These are phyloP conservation scores for Saccharum officinarum DNA, from an alignment of 176 grass and related monocot species.

Conservation along the genomic window DNA sequence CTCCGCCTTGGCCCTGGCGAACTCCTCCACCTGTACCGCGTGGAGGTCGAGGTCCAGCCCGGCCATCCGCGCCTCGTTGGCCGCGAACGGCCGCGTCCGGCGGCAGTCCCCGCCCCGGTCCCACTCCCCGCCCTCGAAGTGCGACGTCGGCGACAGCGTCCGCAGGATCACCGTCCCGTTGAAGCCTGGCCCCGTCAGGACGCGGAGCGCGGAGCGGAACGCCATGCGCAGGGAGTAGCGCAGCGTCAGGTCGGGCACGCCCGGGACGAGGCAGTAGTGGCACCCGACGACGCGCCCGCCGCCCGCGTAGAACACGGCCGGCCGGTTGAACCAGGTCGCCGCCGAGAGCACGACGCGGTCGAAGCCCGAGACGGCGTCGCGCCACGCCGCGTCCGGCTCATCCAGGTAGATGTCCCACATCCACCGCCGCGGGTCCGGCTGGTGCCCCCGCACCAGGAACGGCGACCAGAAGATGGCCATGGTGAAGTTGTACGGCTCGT, in stretches of 20 bases:
- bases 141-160: slow-evolving; percentile 62
- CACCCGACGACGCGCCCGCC: slow-evolving; percentile 46
- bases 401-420: slow-evolving; percentile 66
- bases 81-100: slow-evolving; percentile 31
- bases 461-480: slow-evolving; percentile 63
- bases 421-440: slow-evolving; percentile 12
- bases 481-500: slow-evolving; percentile 52
- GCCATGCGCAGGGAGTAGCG: slow-evolving; percentile 42
- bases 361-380: slow-evolving; percentile 24
- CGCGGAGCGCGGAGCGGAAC: slow-evolving; percentile 31
- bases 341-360: slow-evolving; percentile 67
- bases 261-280: slow-evolving; percentile 41
- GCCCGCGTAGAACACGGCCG: slow-evolving; percentile 45
- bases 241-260: slow-evolving; percentile 48
- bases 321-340: slow-evolving; percentile 56
- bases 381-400: slow-evolving; percentile 55
- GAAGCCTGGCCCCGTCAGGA: background rate
- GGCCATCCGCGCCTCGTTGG: slow-evolving; percentile 28
- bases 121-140: slow-evolving; percentile 83
- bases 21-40: slow-evolving; percentile 59
- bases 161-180: slow-evolving; percentile 40
- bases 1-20: slow-evolving; percentile 9
- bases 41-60: slow-evolving; percentile 46
- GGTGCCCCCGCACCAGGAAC: slow-evolving; percentile 48
- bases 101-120: slow-evolving; percentile 66